Conservation (phyloP, 148 eudicot genomes). For the Chenopodium berlandieri region DNA sequence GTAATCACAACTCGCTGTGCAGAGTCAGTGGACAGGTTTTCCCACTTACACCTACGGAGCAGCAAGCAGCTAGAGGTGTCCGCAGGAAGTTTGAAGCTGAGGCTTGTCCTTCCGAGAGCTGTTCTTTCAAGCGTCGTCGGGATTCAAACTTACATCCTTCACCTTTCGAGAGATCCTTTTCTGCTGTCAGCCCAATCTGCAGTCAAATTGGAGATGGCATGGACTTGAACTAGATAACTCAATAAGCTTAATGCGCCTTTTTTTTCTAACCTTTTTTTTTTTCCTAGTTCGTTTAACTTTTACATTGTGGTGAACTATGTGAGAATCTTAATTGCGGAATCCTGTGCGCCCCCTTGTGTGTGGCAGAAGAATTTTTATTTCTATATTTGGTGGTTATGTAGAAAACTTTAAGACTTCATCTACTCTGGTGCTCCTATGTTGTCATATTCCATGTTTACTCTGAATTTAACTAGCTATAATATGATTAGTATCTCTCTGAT, state of each 20-base stretch:
- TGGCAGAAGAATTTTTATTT: constrained; percentile 28
- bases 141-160: constrained; percentile 67
- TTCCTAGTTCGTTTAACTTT: constrained; percentile 19
- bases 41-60: constrained; percentile 72
- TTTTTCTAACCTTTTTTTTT: constrained; percentile 27
- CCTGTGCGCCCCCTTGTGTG: constrained; percentile 37
- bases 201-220: constrained; percentile 94
- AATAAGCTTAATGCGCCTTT: constrained; percentile 23
- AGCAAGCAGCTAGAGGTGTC: constrained; percentile 88
- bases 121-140: constrained; percentile 84
- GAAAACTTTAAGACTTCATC: constrained; percentile 31
- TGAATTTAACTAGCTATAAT: neutral
- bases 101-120: constrained; percentile 52
- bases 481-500: neutral
- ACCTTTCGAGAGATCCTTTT: constrained; percentile 87
- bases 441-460: constrained; percentile 11
- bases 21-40: constrained; percentile 83
- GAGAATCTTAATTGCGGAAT: constrained; percentile 32
- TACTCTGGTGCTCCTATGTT: constrained; percentile 17
- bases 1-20: constrained; percentile 88
- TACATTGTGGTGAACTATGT: constrained; percentile 30
- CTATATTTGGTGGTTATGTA: constrained; percentile 32
- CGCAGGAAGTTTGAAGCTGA: constrained; percentile 86
- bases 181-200: constrained; percentile 88
- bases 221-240: constrained; percentile 81